Evolutionary conservation across 2,329 filamentous ascomycete genomes (phyloP).

Genomic region (Scedosporium apiospermum): DNA sequence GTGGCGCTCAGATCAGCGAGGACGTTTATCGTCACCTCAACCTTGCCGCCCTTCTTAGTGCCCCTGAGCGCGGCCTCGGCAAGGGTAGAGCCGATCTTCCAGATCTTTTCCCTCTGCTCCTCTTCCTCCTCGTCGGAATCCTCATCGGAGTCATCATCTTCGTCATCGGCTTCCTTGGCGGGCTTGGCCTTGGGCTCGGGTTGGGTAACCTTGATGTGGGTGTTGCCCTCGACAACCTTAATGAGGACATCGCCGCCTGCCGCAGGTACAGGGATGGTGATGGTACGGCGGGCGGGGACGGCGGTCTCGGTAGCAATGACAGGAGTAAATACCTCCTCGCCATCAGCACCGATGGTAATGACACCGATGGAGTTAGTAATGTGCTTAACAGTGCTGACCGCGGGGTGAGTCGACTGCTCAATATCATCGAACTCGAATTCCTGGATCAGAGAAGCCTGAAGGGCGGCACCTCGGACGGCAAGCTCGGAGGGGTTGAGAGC

Average conservation of each 20-base stretch:
- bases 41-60: slow-evolving; percentile 79
- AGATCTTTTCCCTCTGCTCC: slow-evolving; percentile 81
- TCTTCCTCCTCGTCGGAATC: slow-evolving; percentile 65
- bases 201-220: slow-evolving; percentile 90
- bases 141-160: slow-evolving; percentile 56
- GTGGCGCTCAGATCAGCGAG: slow-evolving; percentile 69
- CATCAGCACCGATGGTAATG: slow-evolving; percentile 50
- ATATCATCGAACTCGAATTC: slow-evolving; percentile 93
- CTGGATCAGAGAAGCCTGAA: slow-evolving; percentile 88
- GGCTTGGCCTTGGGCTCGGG: slow-evolving; percentile 71
- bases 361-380: slow-evolving; percentile 83
- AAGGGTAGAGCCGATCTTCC: slow-evolving; percentile 75
- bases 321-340: slow-evolving; percentile 64
- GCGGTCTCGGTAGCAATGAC: slow-evolving; percentile 81
- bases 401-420: slow-evolving; percentile 89
- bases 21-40: slow-evolving; percentile 90
- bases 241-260: slow-evolving; percentile 81
- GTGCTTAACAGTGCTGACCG: slow-evolving; percentile 90
- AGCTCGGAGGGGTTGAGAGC: slow-evolving; percentile 94
- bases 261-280: slow-evolving; percentile 67
- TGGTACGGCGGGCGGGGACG: slow-evolving; percentile 76
- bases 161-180: slow-evolving; percentile 49
- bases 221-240: slow-evolving; percentile 77
- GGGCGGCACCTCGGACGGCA: slow-evolving; percentile 78
- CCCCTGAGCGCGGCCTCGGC: slow-evolving; percentile 78